Evolutionary conservation across 257 asterid species (phyloP).

Genomic region (Nicotiana sylvestris): DNA sequence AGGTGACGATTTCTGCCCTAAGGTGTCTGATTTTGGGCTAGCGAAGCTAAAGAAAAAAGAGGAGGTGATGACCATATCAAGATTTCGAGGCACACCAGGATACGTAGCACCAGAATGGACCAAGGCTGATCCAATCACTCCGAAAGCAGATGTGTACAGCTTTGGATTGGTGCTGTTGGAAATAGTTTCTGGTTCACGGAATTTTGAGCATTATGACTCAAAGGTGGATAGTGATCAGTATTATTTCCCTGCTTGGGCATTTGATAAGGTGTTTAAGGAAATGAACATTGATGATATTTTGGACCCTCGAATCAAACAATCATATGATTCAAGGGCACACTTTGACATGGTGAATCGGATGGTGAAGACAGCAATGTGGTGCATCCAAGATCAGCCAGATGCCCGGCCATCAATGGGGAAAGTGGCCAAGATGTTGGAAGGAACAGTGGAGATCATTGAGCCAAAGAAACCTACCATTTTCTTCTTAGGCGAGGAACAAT

Average conservation of each 20-base stretch:
- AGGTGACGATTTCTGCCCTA: conserved; percentile 88
- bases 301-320: conserved; percentile 57
- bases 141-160: conserved; percentile 83
- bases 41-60: conserved; percentile 82
- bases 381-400: conserved; percentile 70
- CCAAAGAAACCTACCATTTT: conserved; percentile 65
- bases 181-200: conserved; percentile 69
- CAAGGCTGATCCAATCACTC: conserved; percentile 57
- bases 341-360: conserved; percentile 69
- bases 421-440: conserved; percentile 91
- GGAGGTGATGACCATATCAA: conserved; percentile 53
- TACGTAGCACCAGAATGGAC: conserved; percentile 93
- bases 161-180: conserved; percentile 76
- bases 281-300: conserved; percentile 65
- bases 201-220: conserved; percentile 38
- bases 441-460: conserved; percentile 70
- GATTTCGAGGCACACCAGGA: conserved; percentile 71
- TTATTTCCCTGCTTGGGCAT: conserved; percentile 81
- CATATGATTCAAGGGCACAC: conserved; percentile 46
- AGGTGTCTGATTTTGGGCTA: conserved; percentile 83
- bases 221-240: conserved; percentile 64
- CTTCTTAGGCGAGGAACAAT: conserved; percentile 34
- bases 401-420: conserved; percentile 88
- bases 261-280: conserved; percentile 63
- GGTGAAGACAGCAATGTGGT: conserved; percentile 92